Percentiles rank a stretch among this genome's conserved stretches.
These are phyloP conservation scores for Spatholobus suberectus DNA, from an alignment of 306 rosid species.

Conservation along the genomic window DNA sequence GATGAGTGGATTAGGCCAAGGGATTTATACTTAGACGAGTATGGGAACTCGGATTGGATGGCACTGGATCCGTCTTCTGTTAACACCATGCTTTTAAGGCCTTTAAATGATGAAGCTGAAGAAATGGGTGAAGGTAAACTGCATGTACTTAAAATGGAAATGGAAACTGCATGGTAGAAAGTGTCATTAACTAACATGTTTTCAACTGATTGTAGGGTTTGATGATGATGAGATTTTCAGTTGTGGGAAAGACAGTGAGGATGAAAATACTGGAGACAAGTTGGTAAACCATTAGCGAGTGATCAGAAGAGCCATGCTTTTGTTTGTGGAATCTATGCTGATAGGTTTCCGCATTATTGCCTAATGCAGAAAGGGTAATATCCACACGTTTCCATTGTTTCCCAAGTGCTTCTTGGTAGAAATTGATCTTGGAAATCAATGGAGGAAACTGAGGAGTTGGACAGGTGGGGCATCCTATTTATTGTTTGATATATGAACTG, in stretches of 20 bases:
- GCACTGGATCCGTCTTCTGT: constrained; percentile 62
- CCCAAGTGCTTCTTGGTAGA: background rate
- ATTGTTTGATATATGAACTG: constrained; percentile 7
- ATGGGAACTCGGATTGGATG: constrained; percentile 68
- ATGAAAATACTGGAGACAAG: constrained; percentile 55
- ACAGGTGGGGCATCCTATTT: constrained; percentile 19
- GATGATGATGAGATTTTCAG: constrained; percentile 75
- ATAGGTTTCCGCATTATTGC: constrained; percentile 20
- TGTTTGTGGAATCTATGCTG: constrained; percentile 12
- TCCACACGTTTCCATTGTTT: constrained; percentile 32
- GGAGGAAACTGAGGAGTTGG: constrained; percentile 32
- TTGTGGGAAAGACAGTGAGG: constrained; percentile 59
- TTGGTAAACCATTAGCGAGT: constrained; percentile 44
- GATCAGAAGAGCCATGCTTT: constrained; percentile 35
- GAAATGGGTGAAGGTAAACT: constrained; percentile 69
- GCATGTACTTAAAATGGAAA: constrained; percentile 11
- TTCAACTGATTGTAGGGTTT: constrained; percentile 62
- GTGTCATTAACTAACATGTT: constrained; percentile 32
- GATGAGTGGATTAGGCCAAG: constrained; percentile 78
- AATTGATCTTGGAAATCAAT: constrained; percentile 7
- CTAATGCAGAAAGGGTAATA: constrained; percentile 15
- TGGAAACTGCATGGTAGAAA: constrained; percentile 21
- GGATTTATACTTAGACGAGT: constrained; percentile 62
- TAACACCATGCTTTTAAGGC: constrained; percentile 57
- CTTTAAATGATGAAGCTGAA: constrained; percentile 68